phyloP scores from a whole-genome alignment of 257 asterid species.

The Solanum gandarillasii region DNA sequence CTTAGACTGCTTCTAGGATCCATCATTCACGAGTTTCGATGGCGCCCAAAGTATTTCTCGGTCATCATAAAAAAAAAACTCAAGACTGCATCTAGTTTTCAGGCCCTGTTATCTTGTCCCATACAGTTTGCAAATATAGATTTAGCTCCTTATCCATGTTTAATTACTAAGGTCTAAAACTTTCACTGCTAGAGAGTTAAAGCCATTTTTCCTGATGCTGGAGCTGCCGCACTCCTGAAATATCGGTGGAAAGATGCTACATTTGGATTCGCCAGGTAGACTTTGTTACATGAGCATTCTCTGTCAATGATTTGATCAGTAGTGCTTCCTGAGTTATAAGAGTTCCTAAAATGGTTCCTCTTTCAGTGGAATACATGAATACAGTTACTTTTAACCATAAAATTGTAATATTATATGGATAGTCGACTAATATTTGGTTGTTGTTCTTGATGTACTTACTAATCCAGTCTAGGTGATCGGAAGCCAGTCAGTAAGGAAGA shows the following conservation, averaged over 20 bases:
- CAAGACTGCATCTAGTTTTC: background rate
- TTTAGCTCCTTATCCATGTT: background rate
- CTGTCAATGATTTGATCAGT: background rate
- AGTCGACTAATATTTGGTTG: background rate
- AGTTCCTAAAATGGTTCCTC: background rate
- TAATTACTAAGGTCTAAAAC: constrained; percentile 15
- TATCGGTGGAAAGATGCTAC: constrained; percentile 89
- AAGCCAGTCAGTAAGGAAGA: constrained; percentile 77
- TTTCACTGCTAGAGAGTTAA: constrained; percentile 58
- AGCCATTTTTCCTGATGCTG: constrained; percentile 98
- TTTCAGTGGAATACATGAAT: background rate
- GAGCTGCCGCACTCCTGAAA: constrained; percentile 88
- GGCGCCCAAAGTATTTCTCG: background rate
- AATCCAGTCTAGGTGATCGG: constrained; percentile 80
- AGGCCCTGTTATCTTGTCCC: background rate
- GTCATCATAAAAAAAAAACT: background rate
- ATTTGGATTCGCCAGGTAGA: constrained; percentile 75
- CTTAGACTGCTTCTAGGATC: background rate
- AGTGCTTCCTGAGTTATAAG: background rate
- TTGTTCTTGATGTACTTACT: constrained; percentile 9
- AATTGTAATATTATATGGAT: background rate
- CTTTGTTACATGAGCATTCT: background rate
- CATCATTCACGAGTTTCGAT: background rate
- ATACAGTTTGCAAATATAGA: background rate
- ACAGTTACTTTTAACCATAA: background rate